phyloP scores from a whole-genome alignment of 2,329 filamentous ascomycete genomes.

The Fusarium sp. region DNA sequence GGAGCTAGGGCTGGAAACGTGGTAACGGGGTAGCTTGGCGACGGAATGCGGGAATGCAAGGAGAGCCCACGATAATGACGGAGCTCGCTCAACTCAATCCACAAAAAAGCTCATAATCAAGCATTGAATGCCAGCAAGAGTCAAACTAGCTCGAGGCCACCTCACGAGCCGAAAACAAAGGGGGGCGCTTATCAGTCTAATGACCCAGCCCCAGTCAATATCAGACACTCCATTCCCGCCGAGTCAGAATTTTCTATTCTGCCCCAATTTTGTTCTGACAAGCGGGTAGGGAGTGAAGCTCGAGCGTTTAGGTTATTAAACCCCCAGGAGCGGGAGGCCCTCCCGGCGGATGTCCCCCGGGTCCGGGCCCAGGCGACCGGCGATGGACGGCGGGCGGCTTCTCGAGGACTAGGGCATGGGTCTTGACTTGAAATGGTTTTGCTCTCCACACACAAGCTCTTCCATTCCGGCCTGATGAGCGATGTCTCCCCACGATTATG shows the following conservation, averaged over 20 bases:
- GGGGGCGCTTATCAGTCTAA: slow-evolving; percentile 19
- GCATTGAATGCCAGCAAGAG: slow-evolving; percentile 20
- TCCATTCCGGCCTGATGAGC: slow-evolving; percentile 9
- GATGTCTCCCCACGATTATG: slow-evolving; percentile 6
- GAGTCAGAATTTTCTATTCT: slow-evolving; percentile 34
- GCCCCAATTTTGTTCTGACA: slow-evolving; percentile 36
- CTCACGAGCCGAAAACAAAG: slow-evolving; percentile 23
- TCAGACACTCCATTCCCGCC: slow-evolving; percentile 32
- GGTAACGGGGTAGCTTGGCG: slow-evolving; percentile 35
- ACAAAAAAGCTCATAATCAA: slow-evolving; percentile 24
- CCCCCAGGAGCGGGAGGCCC: slow-evolving; percentile 36
- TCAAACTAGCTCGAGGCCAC: slow-evolving; percentile 29
- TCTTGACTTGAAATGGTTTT: slow-evolving; percentile 20
- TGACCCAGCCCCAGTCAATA: slow-evolving; percentile 17
- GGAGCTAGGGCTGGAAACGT: slow-evolving; percentile 38
- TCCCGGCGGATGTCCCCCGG: slow-evolving; percentile 36
- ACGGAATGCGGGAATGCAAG: slow-evolving; percentile 39
- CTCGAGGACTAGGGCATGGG: slow-evolving; percentile 31
- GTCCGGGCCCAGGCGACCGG: slow-evolving; percentile 30
- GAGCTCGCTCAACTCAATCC: slow-evolving; percentile 32
- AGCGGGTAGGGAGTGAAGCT: slow-evolving; percentile 30
- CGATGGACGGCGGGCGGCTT: slow-evolving; percentile 21
- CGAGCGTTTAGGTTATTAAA: slow-evolving; percentile 35
- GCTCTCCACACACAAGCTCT: slow-evolving; percentile 28
- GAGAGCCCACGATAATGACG: slow-evolving; percentile 32